Percentiles rank a stretch among this genome's conserved stretches.
These are phyloP conservation scores for Sonneratia caseolaris DNA, from an alignment of 345 rosid genomes.

Conservation along the genomic window DNA sequence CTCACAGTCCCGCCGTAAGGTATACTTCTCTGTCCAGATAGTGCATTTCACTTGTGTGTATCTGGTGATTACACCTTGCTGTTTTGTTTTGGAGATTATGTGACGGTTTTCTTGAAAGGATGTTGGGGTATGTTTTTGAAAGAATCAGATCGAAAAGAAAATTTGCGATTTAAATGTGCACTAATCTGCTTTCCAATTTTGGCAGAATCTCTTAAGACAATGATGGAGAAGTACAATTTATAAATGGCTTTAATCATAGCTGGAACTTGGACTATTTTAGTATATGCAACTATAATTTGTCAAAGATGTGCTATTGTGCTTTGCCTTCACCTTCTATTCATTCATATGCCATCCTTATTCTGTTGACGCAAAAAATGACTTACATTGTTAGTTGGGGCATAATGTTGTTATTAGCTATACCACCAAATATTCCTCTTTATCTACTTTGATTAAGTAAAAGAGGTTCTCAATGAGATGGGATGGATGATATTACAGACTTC, in stretches of 20 bases:
- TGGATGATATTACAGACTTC: neutral
- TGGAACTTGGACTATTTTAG: neutral
- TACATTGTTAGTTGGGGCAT: neutral
- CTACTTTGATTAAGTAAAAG: neutral
- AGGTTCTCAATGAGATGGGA: neutral
- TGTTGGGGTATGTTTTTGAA: neutral
- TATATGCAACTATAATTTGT: neutral
- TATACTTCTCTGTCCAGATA: conserved; percentile 7
- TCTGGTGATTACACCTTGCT: neutral
- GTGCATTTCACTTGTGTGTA: neutral
- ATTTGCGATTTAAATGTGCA: neutral
- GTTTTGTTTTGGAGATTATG: neutral
- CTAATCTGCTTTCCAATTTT: neutral
- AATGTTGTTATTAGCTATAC: neutral
- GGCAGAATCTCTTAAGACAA: neutral
- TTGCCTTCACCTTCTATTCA: neutral
- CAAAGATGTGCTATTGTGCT: neutral
- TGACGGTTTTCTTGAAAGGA: neutral
- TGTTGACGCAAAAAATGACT: neutral
- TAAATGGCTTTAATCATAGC: neutral
- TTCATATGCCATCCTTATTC: neutral
- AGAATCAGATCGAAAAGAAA: neutral
- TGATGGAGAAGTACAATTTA: neutral
- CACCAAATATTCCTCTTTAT: neutral
- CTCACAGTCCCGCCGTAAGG: conserved; percentile 84